These are phyloP conservation scores for Crithidia mellificae DNA, from an alignment of 208 protist genomes.

Conservation along the genomic window DNA sequence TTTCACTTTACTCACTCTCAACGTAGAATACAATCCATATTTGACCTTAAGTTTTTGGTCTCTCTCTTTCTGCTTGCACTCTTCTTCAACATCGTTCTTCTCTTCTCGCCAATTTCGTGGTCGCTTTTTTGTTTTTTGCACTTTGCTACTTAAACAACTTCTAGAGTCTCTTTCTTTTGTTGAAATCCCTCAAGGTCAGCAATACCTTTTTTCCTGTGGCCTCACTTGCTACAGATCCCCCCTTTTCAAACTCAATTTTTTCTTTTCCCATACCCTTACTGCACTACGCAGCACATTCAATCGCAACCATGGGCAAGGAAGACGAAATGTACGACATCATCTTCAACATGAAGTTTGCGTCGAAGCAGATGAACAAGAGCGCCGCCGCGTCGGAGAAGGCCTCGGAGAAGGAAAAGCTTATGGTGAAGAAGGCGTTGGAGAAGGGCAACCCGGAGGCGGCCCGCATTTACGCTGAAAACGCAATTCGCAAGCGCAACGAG, in stretches of 20 bases:
- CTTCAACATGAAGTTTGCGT: conserved; percentile 96
- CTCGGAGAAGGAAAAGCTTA: conserved; percentile 92
- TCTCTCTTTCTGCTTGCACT: too few species aligned
- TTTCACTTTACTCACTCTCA: too few species aligned
- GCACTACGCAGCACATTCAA: neutral
- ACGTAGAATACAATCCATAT: too few species aligned
- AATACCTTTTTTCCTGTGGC: too few species aligned
- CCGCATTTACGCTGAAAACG: conserved; percentile 98
- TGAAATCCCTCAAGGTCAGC: too few species aligned
- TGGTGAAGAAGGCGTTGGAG: conserved; percentile 95
- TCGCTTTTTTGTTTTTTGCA: too few species aligned
- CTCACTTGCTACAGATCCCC: too few species aligned
- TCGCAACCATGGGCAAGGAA: conserved; percentile 58
- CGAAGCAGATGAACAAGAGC: conserved; percentile 94
- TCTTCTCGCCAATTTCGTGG: too few species aligned
- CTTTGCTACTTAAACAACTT: too few species aligned
- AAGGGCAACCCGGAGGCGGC: conserved; percentile 97
- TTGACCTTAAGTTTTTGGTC: too few species aligned
- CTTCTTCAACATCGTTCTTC: too few species aligned
- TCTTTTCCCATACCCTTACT: neutral
- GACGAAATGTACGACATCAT: conserved; percentile 90
- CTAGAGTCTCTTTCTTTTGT: too few species aligned
- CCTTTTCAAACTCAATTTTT: conserved; percentile 1
- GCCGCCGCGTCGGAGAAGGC: conserved; percentile 86
- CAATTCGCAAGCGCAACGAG: conserved; percentile 97